Percentiles rank a stretch among this genome's conserved stretches.
Conservation (phyloP, 176 grass and related monocot genomes). For the Phragmites australis region DNA sequence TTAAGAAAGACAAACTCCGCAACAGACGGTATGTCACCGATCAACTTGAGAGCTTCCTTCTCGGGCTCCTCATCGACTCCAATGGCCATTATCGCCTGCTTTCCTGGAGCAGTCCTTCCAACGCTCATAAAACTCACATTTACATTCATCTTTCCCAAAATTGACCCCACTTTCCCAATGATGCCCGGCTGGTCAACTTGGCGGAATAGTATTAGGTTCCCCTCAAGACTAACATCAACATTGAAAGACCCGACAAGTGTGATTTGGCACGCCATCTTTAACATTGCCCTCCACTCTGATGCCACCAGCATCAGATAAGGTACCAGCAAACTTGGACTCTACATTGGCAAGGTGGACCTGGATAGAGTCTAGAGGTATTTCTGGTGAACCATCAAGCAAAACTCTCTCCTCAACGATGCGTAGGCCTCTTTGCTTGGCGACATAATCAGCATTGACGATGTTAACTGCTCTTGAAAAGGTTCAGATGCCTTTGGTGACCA, state of each 20-base stretch:
- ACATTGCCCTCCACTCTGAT: slow-evolving; percentile 77
- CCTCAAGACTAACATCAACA: slow-evolving; percentile 80
- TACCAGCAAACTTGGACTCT: slow-evolving; percentile 80
- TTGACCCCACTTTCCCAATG: slow-evolving; percentile 70
- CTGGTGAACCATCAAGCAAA: slow-evolving; percentile 56
- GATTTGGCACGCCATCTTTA: slow-evolving; percentile 60
- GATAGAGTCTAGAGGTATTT: slow-evolving; percentile 65
- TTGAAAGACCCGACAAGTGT: slow-evolving; percentile 68
- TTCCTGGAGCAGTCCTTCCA: slow-evolving; percentile 69
- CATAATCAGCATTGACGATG: slow-evolving; percentile 84
- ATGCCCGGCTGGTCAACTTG: slow-evolving; percentile 86
- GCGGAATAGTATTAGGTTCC: slow-evolving; percentile 74
- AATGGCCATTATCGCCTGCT: slow-evolving; percentile 84
- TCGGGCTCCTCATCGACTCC: slow-evolving; percentile 75
- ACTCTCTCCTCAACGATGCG: slow-evolving; percentile 64
- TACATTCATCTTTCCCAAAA: slow-evolving; percentile 65
- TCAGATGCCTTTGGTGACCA: slow-evolving; percentile 80
- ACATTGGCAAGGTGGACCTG: slow-evolving; percentile 75
- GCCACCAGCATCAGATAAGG: slow-evolving; percentile 61
- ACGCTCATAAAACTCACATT: slow-evolving; percentile 98
- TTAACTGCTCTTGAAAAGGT: slow-evolving; percentile 75
- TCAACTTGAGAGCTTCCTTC: slow-evolving; percentile 74
- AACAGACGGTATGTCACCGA: slow-evolving; percentile 56
- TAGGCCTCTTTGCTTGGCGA: slow-evolving; percentile 70
- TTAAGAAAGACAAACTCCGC: slow-evolving; percentile 94